Evolutionary conservation across 2,329 filamentous ascomycete genomes (phyloP).

Genomic region (Aspergillus melleus): DNA sequence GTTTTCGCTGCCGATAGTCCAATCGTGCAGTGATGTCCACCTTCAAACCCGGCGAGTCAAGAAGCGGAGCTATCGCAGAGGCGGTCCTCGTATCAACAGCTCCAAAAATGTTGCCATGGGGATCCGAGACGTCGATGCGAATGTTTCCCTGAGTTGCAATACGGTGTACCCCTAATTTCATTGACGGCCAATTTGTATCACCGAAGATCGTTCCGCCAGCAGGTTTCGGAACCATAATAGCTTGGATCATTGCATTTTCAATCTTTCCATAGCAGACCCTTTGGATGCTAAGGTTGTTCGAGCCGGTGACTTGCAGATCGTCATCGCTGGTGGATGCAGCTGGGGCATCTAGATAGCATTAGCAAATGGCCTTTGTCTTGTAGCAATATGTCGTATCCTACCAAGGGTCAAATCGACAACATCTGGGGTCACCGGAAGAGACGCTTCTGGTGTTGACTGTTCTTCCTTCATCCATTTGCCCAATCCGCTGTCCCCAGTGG

Average conservation of each 20-base stretch:
- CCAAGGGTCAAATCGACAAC: conserved; percentile 49
- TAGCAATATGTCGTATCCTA: conserved; percentile 16
- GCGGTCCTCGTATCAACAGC: conserved; percentile 69
- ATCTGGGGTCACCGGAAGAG: conserved; percentile 52
- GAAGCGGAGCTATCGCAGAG: conserved; percentile 66
- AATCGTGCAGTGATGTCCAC: conserved; percentile 74
- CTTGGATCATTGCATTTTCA: conserved; percentile 66
- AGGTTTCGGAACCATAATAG: conserved; percentile 68
- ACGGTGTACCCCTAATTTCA: conserved; percentile 70
- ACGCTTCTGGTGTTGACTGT: conserved; percentile 42
- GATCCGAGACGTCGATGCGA: conserved; percentile 71
- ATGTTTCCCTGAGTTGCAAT: conserved; percentile 55
- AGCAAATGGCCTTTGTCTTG: not conserved
- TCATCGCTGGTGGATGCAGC: conserved; percentile 33
- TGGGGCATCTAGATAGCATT: conserved; percentile 23
- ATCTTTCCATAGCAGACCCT: conserved; percentile 82
- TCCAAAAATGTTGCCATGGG: conserved; percentile 70
- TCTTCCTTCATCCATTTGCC: conserved; percentile 67
- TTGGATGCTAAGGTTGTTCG: conserved; percentile 63
- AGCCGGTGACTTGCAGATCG: conserved; percentile 46
- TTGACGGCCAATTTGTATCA: conserved; percentile 64
- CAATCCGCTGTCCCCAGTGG: conserved; percentile 56
- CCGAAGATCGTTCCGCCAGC: conserved; percentile 58
- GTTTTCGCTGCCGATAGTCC: conserved; percentile 62
- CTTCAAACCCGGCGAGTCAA: conserved; percentile 65